Evolutionary conservation across 345 rosid species (phyloP).

Genomic region (Cardamine occulta): DNA sequence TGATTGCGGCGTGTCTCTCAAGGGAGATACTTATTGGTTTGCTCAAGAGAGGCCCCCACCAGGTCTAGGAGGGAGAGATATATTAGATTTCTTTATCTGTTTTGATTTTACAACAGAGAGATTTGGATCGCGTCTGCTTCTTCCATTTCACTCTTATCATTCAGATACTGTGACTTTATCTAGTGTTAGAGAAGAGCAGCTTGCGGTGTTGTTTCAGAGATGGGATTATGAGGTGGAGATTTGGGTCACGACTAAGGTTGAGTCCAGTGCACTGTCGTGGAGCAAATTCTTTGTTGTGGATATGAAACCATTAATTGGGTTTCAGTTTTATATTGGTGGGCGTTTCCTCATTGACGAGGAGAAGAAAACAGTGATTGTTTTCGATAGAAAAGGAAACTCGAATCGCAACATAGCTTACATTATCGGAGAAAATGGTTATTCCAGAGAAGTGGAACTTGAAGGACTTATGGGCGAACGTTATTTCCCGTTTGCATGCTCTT

Average conservation of each 20-base stretch:
- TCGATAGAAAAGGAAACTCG: background rate
- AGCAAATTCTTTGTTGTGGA: background rate
- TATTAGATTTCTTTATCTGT: background rate
- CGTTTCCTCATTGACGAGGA: background rate
- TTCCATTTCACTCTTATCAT: background rate
- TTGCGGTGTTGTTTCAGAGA: background rate
- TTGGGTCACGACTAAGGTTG: background rate
- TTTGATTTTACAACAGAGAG: background rate
- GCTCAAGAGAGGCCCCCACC: background rate
- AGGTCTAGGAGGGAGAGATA: background rate
- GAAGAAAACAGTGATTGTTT: background rate
- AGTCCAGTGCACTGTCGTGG: background rate
- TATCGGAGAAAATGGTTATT: background rate
- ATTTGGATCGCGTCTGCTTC: background rate
- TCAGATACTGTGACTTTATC: background rate
- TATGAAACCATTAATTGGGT: background rate
- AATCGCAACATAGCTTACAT: background rate
- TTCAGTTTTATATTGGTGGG: background rate
- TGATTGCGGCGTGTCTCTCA: background rate
- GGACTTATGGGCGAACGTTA: background rate
- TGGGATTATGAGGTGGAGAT: background rate
- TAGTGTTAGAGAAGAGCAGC: background rate
- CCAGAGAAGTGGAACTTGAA: background rate
- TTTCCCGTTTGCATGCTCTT: background rate
- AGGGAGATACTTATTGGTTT: background rate